Base-by-base conservation (phyloP, 495 filamentous ascomycete genomes). In the Letharia columbiana region DNA sequence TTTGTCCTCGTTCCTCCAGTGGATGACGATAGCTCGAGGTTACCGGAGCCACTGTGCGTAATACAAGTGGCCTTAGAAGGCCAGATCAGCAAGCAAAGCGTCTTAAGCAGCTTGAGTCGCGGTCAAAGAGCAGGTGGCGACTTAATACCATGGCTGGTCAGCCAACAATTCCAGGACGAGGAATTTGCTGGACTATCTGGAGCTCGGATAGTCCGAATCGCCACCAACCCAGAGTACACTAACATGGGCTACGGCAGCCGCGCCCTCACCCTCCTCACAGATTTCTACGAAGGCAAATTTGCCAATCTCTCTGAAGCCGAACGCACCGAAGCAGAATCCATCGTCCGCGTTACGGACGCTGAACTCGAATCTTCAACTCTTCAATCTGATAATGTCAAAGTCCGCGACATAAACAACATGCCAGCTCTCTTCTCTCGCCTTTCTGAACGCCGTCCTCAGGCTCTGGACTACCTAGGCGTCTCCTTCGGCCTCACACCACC, bases 101-200 rank as follows among this genome's bases (percentile, higher is more conserved):
- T 99, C 2, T 81, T 96, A 57, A 93, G 91, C 75, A 87, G 89
- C 72, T 77, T 99, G 67, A 91, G 88, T 72, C 85, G 95, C 70
- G 95, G 95, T 35, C 89, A 92, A 73, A 82, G 96, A 61, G 90
- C 93, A 12, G 89, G 92, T 31, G 95, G 95, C 66, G 95, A 99
- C 74, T 79, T 99, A 57, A 99, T 99, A 61, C 95, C 95, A 2
- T 99, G 95, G 95, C 83, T 98, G 52, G 90, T 99, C 63, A 93
- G 90, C 74, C 94, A 98, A 74, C 95, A 99, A 75, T 99, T 96
- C 79, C 95, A 98, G 73, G 95, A 99, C 71, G 91, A 96, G 69
- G 90, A 96, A 63, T 99, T 99, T 70, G 94, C 94, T 35, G 87
- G 89, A 65, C 83, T 98, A 20, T 96, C 91, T 10, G 95, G 95